A percentile compares a stretch with the other conserved stretches of the same genome.
These are phyloP conservation scores for Auriscalpium vulgare DNA, from an alignment of 768 basidiomycete species.

Conservation along the genomic window DNA sequence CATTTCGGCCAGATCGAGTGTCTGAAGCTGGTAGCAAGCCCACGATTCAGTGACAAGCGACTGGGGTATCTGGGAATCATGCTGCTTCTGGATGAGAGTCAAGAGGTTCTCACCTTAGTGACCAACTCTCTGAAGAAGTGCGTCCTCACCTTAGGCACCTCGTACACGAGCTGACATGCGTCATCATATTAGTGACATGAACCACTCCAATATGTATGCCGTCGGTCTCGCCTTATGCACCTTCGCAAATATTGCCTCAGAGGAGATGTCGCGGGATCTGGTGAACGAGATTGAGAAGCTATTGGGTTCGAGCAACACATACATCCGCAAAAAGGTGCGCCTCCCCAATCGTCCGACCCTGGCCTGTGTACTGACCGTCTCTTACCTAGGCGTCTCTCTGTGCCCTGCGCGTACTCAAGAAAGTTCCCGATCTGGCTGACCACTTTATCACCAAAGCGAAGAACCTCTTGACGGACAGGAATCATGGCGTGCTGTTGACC, in stretches of 20 bases:
- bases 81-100: conserved; percentile 94
- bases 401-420: conserved; percentile 87
- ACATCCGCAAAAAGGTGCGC: conserved; percentile 94
- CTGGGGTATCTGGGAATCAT: conserved; percentile 97
- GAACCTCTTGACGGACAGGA: conserved; percentile 87
- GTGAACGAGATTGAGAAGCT: conserved; percentile 98
- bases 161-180: conserved; percentile 5
- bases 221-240: conserved; percentile 96
- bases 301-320: conserved; percentile 93
- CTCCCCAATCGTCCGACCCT: not conserved
- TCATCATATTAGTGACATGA: conserved; percentile 77
- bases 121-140: conserved; percentile 99
- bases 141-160: conserved; percentile 15
- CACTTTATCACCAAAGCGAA: conserved; percentile 87
- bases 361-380: not conserved
- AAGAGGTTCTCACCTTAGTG: conserved; percentile 93
- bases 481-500: conserved; percentile 93
- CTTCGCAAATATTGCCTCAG: conserved; percentile 97
- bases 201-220: conserved; percentile 98
- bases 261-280: conserved; percentile 98
- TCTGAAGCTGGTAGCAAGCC: conserved; percentile 88
- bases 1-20: conserved; percentile 99
- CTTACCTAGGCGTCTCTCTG: conserved; percentile 78
- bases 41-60: conserved; percentile 92
- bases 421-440: conserved; percentile 92